Percentiles rank a stretch among this genome's conserved stretches.
These are phyloP conservation scores for Fomitiporia mediterranea DNA, from an alignment of 1,284 basidiomycete species.

Conservation along the genomic window DNA sequence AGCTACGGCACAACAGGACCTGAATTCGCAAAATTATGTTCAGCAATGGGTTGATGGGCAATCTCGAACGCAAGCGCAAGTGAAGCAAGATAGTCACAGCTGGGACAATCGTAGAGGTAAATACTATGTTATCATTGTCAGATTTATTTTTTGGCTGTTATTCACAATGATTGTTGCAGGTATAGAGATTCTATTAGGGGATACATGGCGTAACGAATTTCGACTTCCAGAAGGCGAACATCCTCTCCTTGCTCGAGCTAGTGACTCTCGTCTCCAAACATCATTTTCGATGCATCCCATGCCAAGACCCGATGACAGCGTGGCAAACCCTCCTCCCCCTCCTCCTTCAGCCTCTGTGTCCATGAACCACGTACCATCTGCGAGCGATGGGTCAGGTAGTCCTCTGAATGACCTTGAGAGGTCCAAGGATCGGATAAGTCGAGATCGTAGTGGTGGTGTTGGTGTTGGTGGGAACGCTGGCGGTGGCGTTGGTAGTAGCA, in stretches of 20 bases:
- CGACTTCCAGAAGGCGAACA: not conserved
- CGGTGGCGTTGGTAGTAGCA: not conserved
- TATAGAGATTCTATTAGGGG: too few relatives aligned
- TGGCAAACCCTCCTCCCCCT: not conserved
- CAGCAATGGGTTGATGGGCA: slow-evolving; percentile 17
- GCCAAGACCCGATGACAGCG: not conserved
- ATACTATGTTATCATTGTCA: too few relatives aligned
- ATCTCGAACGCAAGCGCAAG: not conserved
- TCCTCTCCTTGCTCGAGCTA: not conserved
- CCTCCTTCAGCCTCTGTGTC: not conserved
- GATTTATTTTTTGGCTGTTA: too few relatives aligned
- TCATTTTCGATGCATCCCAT: not conserved
- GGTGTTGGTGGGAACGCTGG: too few relatives aligned
- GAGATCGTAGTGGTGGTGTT: too few relatives aligned
- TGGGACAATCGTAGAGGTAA: not conserved
- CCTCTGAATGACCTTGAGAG: not conserved
- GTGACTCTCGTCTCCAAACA: not conserved
- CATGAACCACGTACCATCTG: not conserved
- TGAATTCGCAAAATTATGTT: slow-evolving; percentile 1
- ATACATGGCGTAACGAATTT: not conserved
- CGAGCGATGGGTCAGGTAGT: not conserved
- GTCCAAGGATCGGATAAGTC: slow-evolving; percentile 1
- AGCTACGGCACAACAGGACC: not conserved
- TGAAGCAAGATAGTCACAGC: not conserved
- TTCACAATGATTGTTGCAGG: too few relatives aligned